A percentile compares a stretch with the other conserved stretches of the same genome.
Evolutionary conservation across 176 grass and related monocot genomes (phyloP).

Genomic region (Bonia amplexicaulis): DNA sequence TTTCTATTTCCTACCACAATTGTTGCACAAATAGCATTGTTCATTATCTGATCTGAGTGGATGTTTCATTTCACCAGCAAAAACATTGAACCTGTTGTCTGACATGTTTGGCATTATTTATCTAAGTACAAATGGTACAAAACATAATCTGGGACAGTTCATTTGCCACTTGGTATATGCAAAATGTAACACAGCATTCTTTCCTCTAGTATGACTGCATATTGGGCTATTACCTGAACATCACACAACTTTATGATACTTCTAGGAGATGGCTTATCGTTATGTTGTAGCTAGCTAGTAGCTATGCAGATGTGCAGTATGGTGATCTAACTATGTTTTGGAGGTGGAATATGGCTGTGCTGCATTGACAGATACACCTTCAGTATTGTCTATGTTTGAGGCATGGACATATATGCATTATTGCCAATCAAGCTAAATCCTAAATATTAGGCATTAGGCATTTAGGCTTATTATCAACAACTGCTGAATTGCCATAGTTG

Average conservation of each 20-base stretch:
- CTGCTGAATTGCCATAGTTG: not conserved
- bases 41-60: not conserved
- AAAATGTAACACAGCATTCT: not conserved
- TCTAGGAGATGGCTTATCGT: not conserved
- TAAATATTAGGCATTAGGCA: not conserved
- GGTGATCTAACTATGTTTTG: not conserved
- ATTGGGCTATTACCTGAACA: not conserved
- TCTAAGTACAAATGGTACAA: not conserved
- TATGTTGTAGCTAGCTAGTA: not conserved
- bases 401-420: slow-evolving; percentile 2
- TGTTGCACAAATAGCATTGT: not conserved
- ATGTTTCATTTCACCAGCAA: not conserved
- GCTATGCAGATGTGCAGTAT: not conserved
- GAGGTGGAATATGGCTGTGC: not conserved
- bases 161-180: not conserved
- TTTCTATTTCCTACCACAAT: not conserved
- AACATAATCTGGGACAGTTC: not conserved
- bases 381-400: not conserved
- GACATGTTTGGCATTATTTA: not conserved
- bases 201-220: not conserved
- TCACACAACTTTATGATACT: not conserved
- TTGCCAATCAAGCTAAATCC: not conserved
- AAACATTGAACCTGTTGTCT: not conserved
- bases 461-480: not conserved
- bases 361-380: not conserved